phyloP scores from a whole-genome alignment of 768 basidiomycete species.

The Hypsizygus marmoreus region DNA sequence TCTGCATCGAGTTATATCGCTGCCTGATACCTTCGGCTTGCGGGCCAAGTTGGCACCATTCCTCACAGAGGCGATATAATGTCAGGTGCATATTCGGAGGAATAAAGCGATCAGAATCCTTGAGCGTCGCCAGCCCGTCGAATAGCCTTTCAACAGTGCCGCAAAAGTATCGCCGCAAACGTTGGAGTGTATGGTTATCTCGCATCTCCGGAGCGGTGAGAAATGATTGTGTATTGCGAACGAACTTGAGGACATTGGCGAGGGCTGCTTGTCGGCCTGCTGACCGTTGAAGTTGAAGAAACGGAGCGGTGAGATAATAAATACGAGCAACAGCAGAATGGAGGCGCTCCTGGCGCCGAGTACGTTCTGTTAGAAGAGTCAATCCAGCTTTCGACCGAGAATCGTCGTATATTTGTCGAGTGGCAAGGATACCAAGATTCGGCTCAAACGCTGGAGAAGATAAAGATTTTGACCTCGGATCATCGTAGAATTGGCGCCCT shows the following conservation, averaged over 20 bases:
- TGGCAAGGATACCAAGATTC: constrained; percentile 35
- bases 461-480: constrained; percentile 49
- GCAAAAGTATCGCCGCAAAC: constrained; percentile 88
- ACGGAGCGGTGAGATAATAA: constrained; percentile 81
- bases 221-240: constrained; percentile 78
- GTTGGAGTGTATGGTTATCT: constrained; percentile 76
- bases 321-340: constrained; percentile 89
- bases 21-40: constrained; percentile 74
- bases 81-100: constrained; percentile 75
- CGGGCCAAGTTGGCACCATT: constrained; percentile 88
- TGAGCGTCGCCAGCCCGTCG: constrained; percentile 67
- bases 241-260: constrained; percentile 81
- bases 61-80: constrained; percentile 84
- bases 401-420: constrained; percentile 71
- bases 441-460: constrained; percentile 39
- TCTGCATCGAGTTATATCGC: constrained; percentile 70
- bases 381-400: constrained; percentile 48
- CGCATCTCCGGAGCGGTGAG: constrained; percentile 72
- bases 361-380: constrained; percentile 50
- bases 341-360: constrained; percentile 73
- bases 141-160: constrained; percentile 86
- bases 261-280: constrained; percentile 72
- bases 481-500: constrained; percentile 84
- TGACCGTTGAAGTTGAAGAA: constrained; percentile 69
- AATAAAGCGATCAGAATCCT: constrained; percentile 77